Percentiles rank a stretch among this genome's conserved stretches.
phyloP scores from a whole-genome alignment of 257 asterid genomes.

The Solanum tarapatanum region DNA sequence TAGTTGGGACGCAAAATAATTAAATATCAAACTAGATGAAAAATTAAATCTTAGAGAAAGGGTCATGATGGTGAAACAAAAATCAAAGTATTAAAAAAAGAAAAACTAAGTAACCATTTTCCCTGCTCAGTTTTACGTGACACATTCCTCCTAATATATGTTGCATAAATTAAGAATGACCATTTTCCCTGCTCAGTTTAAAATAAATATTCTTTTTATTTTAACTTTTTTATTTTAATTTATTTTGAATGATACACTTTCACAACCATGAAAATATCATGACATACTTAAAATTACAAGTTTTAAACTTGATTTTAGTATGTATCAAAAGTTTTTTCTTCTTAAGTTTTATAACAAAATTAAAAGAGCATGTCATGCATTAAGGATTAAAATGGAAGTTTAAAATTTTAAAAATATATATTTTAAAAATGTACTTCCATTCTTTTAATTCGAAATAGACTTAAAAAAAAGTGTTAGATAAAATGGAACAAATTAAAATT shows the following conservation, averaged over 20 bases:
- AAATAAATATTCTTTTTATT: background rate
- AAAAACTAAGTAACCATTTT: background rate
- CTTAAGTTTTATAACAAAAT: background rate
- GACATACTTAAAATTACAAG: background rate
- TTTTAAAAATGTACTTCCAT: background rate
- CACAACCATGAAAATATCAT: background rate
- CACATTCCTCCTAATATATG: background rate
- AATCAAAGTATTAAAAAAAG: background rate
- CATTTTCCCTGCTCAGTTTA: too few species aligned
- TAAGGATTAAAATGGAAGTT: background rate
- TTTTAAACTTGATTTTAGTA: background rate
- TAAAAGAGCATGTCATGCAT: background rate
- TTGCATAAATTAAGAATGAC: background rate
- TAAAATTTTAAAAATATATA: background rate
- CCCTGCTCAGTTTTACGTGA: background rate
- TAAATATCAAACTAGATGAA: background rate
- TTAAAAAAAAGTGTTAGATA: background rate
- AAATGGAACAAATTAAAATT: background rate
- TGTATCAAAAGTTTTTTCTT: background rate
- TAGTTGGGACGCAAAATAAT: background rate
- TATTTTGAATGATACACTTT: background rate
- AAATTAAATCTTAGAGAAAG: background rate
- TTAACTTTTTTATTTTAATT: background rate
- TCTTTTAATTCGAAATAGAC: background rate
- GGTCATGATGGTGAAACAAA: background rate